phyloP scores from a whole-genome alignment of 2,329 filamentous ascomycete species.

The Apiospora pterosperma region DNA sequence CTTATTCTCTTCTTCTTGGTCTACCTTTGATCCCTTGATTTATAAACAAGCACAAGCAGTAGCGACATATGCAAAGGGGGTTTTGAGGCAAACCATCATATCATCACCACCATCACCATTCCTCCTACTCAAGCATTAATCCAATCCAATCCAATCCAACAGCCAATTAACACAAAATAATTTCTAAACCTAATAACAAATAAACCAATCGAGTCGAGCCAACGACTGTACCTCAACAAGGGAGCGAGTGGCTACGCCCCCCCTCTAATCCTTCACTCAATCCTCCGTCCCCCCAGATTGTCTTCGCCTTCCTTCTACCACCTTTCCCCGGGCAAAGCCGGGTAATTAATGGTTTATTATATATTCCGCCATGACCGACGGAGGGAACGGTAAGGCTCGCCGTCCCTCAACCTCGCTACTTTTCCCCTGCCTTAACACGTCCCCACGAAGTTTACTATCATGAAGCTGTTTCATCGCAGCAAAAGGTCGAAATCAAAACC shows the following conservation, averaged over 20 bases:
- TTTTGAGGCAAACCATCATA: not conserved
- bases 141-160: not conserved
- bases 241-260: not conserved
- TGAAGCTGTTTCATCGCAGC: constrained; percentile 31
- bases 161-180: no score
- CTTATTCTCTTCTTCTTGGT: no score
- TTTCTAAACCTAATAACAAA: no score
- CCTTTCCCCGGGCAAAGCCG: not conserved
- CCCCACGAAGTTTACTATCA: constrained; percentile 23
- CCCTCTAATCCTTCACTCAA: not conserved
- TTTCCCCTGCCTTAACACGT: constrained; percentile 3
- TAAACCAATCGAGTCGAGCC: not conserved
- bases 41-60: not conserved
- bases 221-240: not conserved
- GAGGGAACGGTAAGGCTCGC: not conserved
- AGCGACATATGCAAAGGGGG: not conserved
- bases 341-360: not conserved
- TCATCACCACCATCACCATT: not conserved
- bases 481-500: constrained; percentile 23
- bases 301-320: not conserved
- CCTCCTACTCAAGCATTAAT: not conserved
- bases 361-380: not conserved
- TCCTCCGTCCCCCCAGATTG: not conserved
- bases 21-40: not conserved
- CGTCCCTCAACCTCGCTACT: not conserved